Evolutionary conservation across 1,284 basidiomycete genomes (phyloP), one percentile per base, ranked within the genome.

Genomic region (Trichosporon sp.): DNA sequence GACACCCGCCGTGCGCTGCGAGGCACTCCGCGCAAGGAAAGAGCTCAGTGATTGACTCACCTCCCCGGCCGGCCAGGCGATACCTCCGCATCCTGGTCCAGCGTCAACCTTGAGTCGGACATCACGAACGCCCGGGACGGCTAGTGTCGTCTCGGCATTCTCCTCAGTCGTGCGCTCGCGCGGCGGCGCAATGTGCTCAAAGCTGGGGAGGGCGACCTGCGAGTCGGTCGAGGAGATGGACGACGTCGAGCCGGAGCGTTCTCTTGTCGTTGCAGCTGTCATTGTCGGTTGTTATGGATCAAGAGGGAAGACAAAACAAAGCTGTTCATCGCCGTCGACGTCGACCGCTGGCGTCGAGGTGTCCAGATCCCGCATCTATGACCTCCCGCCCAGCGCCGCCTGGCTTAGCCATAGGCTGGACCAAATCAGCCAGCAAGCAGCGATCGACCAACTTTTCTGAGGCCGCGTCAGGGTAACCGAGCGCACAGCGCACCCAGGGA

Each of bases 1-100:
- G 19, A 21, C 19, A 23, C 16, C n/a, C n/a, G n/a, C n/a, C n/a
- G n/a, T n/a, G n/a, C n/a, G n/a, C n/a, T n/a, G n/a, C n/a, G n/a
- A n/a, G n/a, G n/a, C n/a, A n/a, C n/a, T n/a, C n/a, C n/a, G n/a
- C n/a, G n/a, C n/a, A n/a, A n/a, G n/a, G n/a, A n/a, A n/a, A n/a
- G n/a, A n/a, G 34, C 34, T 4, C 19, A 25, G 4, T 19, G 11
- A 11, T 16, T 2, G 21, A 74, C 83, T 67, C 68, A 93, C 92
- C 85, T 94, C 87, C 67, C 92, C 93, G 13, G 93, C 90, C 4
- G 91, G 92, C 93, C 93, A 96, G 11, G 92, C 88, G 56, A 93
- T 86, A 0, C 93, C 93, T 14, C 93, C 93, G 76, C 94, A 96
- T 2, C 93, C 93, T 23, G 88, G 89, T 44, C 86, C 85, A 31